phyloP scores from a whole-genome alignment of 805 yeast species.

The Candida peoriensis region DNA sequence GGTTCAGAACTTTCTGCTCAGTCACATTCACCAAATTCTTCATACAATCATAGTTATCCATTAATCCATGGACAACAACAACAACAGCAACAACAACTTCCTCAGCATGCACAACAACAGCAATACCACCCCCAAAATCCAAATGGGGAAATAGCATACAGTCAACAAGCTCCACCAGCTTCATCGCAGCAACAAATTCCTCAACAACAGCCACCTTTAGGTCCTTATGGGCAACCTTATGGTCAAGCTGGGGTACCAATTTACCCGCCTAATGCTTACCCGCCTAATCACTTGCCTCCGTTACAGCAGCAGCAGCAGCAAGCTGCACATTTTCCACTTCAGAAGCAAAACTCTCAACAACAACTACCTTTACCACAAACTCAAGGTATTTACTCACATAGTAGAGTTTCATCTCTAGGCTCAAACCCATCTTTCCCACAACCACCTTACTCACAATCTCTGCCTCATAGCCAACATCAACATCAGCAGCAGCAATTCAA shows the following conservation, averaged over 20 bases:
- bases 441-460: slow-evolving; percentile 4
- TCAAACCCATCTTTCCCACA: slow-evolving; percentile 1
- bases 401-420: slow-evolving; percentile 2
- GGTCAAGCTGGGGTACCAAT: slow-evolving; percentile 5
- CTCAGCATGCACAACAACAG: slow-evolving; percentile 2
- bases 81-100: slow-evolving; percentile 1
- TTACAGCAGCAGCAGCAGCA: slow-evolving; percentile 6
- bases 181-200: slow-evolving; percentile 2
- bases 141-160: too few relatives aligned
- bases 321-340: slow-evolving; percentile 2
- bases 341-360: too few relatives aligned
- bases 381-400: slow-evolving; percentile 2
- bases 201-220: background rate
- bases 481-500: too few relatives aligned
- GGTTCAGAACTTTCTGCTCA: too few relatives aligned
- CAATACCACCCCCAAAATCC: slow-evolving; percentile 1
- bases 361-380: slow-evolving; percentile 7
- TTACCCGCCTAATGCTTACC: background rate
- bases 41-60: background rate
- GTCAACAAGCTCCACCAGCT: slow-evolving; percentile 1
- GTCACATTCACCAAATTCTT: slow-evolving; percentile 10
- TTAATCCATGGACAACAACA: background rate
- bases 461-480: slow-evolving; percentile 3
- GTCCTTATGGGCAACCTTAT: too few relatives aligned
- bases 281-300: slow-evolving; percentile 1